A percentile compares a stretch with the other conserved stretches of the same genome.
These are phyloP conservation scores for Monosporascus sp. DNA, from an alignment of 2,329 filamentous ascomycete genomes.

Conservation along the genomic window DNA sequence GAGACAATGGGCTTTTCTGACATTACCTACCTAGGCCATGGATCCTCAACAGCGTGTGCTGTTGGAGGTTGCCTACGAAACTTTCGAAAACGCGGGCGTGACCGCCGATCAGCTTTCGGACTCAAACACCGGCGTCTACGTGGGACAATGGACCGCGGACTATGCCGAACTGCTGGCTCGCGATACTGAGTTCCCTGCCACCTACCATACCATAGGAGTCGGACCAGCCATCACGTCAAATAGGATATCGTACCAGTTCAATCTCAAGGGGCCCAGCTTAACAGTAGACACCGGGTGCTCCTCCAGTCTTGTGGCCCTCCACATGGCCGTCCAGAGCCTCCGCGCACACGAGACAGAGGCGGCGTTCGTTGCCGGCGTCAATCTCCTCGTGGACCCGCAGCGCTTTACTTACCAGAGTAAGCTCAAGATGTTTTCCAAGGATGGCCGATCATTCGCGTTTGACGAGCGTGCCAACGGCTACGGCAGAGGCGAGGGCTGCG, in stretches of 20 bases:
- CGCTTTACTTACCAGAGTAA: constrained; percentile 50
- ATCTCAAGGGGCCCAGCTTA: constrained; percentile 34
- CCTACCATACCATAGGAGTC: constrained; percentile 29
- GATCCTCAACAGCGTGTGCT: constrained; percentile 32
- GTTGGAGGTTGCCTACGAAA: constrained; percentile 22
- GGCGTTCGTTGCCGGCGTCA: constrained; percentile 44
- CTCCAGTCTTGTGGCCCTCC: constrained; percentile 35
- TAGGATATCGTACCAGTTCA: constrained; percentile 36
- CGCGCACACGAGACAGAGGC: constrained; percentile 25
- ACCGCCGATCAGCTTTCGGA: constrained; percentile 12
- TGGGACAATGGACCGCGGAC: constrained; percentile 24
- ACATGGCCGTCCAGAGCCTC: constrained; percentile 34
- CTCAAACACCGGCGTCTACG: constrained; percentile 19
- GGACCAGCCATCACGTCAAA: constrained; percentile 32
- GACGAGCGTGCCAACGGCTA: constrained; percentile 59
- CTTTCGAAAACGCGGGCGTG: constrained; percentile 19
- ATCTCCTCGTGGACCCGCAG: too few species aligned
- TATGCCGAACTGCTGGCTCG: constrained; percentile 22
- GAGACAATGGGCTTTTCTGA: too few species aligned
- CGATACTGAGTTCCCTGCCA: constrained; percentile 20
- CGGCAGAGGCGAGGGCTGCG: constrained; percentile 58
- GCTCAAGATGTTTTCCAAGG: constrained; percentile 50
- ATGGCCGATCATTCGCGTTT: constrained; percentile 48
- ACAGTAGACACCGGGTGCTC: constrained; percentile 44
- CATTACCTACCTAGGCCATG: too few species aligned